Evolutionary conservation across 257 asterid genomes (phyloP), one percentile per base, ranked within the genome.

Genomic region (Solanum corneliomulleri): DNA sequence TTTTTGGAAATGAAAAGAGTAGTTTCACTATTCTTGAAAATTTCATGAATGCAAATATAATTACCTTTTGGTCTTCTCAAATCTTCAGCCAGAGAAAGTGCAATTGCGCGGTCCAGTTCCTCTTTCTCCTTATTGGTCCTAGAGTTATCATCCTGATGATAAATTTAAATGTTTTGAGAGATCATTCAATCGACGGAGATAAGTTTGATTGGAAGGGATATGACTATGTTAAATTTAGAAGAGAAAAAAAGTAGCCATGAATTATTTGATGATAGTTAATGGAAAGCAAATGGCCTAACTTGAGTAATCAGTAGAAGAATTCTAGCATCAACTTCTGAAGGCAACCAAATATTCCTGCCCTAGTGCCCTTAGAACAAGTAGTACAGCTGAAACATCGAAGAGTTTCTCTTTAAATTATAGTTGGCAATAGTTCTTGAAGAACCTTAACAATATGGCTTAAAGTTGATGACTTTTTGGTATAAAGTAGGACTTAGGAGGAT

Each of bases 21-120:
- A n/a, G 23, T 23, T 42, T 76, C 60, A 76, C n/a, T 12, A 42
- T 76, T 76, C 56, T 25, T 42, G 60, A 76, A 76, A 15, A 42
- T 42, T 11, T 42, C 60, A 27, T 49, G 45, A 81, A 81, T 29
- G 70, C 58, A 78, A 49, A 31, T 49, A 81, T 81, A 52, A 81
- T 77, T 88, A 97, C 99, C 98, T 70, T 86, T 92, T 83, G 98
- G 95, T 86, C 92, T 91, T 90, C 90, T 94, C 82, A 91, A 87
- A 90, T 92, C 98, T 89, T 96, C 99, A 56, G 94, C 92, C 76
- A 94, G 87, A 87, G 99, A 96, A 70, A 92, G 98, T 27, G 96
- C 98, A 89, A 95, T 91, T 77, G 99, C 99, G 47, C 98, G 97
- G 78, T 97, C 99, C 64, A 97, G 83, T 89, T 97, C 99, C 89